A percentile compares a stretch with the other conserved stretches of the same genome.
phyloP scores from a whole-genome alignment of 345 rosid genomes.

The Brassica cretica region DNA sequence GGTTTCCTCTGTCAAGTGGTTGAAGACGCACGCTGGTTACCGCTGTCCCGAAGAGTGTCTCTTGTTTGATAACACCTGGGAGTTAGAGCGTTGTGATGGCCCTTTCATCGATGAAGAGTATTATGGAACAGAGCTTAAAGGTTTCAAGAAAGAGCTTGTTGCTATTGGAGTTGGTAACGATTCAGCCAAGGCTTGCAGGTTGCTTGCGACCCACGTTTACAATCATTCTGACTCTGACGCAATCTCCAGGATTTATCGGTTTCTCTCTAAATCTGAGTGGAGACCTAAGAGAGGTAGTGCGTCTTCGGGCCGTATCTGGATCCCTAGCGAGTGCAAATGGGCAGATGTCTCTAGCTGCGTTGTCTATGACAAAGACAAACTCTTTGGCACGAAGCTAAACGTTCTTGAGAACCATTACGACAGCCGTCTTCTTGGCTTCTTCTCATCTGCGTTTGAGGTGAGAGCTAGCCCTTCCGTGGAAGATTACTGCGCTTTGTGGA shows the following conservation, averaged over 20 bases:
- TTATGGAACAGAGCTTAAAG: conserved; percentile 46
- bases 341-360: conserved; percentile 51
- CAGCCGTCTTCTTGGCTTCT: conserved; percentile 36
- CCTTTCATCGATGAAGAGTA: conserved; percentile 73
- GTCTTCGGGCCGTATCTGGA: conserved; percentile 46
- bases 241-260: conserved; percentile 52
- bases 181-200: conserved; percentile 27
- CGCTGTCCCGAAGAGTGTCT: conserved; percentile 50
- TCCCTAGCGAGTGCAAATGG: conserved; percentile 56
- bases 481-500: conserved; percentile 68
- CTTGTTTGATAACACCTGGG: conserved; percentile 49
- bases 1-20: conserved; percentile 49
- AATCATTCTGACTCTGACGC: conserved; percentile 44
- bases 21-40: conserved; percentile 62
- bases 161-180: conserved; percentile 54
- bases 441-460: conserved; percentile 46
- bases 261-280: conserved; percentile 45
- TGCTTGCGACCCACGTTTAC: conserved; percentile 47
- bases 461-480: conserved; percentile 47
- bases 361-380: conserved; percentile 51
- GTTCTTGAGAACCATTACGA: conserved; percentile 53
- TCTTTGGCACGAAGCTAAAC: conserved; percentile 47
- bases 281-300: conserved; percentile 29
- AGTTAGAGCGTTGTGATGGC: conserved; percentile 55
- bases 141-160: conserved; percentile 47